Conservation (phyloP, 176 grass and related monocot genomes). For the Puya raimondii region DNA sequence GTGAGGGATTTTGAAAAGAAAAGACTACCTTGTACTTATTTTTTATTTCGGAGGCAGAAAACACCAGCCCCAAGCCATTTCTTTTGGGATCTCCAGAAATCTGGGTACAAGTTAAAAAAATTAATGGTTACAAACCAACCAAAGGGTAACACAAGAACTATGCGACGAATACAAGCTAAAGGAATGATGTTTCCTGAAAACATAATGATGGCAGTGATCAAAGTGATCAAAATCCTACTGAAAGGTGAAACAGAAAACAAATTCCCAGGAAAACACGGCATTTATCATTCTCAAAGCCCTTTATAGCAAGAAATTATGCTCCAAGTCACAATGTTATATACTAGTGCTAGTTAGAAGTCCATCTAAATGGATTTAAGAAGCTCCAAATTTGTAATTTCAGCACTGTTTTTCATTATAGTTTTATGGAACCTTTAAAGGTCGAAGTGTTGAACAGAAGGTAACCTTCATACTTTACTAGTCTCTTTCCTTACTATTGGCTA, state of each 20-base stretch:
- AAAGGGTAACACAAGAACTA: neutral
- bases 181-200: neutral
- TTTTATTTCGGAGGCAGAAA: slow-evolving; percentile 40
- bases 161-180: neutral
- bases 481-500: no score
- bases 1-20: neutral
- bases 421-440: no score
- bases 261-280: neutral
- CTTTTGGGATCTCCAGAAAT: slow-evolving; percentile 9
- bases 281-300: no score
- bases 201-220: neutral
- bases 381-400: no score
- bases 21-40: slow-evolving; percentile 43
- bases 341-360: no score
- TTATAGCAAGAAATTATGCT: no score
- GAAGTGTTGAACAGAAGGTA: no score
- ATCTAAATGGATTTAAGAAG: no score
- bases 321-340: no score
- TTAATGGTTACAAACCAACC: slow-evolving; percentile 10
- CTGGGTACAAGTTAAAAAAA: slow-evolving; percentile 25
- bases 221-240: neutral
- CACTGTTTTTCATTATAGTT: no score
- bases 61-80: slow-evolving; percentile 14
- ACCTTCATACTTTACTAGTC: no score
- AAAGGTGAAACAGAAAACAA: neutral